Evolutionary conservation across 2,329 filamentous ascomycete genomes (phyloP).

Genomic region (Blumeria graminis): DNA sequence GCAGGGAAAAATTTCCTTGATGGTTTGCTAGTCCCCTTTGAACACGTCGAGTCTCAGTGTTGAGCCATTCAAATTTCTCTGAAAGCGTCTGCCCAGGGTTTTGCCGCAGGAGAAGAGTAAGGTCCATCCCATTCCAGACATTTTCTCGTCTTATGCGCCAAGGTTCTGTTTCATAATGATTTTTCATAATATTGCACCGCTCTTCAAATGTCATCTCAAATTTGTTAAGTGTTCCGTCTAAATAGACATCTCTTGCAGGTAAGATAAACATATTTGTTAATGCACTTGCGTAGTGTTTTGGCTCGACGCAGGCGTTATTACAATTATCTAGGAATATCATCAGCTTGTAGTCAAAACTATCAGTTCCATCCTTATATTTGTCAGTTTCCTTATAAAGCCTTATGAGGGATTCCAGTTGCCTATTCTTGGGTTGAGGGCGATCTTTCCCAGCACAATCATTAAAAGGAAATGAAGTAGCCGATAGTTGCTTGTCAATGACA

Average conservation of each 20-base stretch:
- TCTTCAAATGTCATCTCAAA: not conserved
- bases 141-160: not conserved
- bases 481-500: not conserved
- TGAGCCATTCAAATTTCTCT: not conserved
- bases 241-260: not conserved
- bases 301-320: not conserved
- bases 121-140: not conserved
- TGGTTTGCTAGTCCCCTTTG: not conserved
- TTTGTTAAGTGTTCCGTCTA: not conserved
- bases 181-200: not conserved
- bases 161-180: not conserved
- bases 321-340: constrained; percentile 1
- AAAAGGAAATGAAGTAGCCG: not conserved
- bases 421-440: not conserved
- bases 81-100: not conserved
- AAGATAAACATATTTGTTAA: not conserved
- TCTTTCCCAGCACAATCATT: not conserved
- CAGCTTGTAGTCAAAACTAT: not conserved
- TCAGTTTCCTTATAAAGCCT: not conserved
- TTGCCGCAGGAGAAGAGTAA: not conserved
- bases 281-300: not conserved
- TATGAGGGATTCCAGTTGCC: not conserved
- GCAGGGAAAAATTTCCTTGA: not conserved
- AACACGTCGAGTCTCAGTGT: not conserved
- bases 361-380: not conserved